A percentile compares a stretch with the other conserved stretches of the same genome.
These are phyloP conservation scores for Stenogyne calaminthoides DNA, from an alignment of 305 asterid genomes.

Conservation along the genomic window DNA sequence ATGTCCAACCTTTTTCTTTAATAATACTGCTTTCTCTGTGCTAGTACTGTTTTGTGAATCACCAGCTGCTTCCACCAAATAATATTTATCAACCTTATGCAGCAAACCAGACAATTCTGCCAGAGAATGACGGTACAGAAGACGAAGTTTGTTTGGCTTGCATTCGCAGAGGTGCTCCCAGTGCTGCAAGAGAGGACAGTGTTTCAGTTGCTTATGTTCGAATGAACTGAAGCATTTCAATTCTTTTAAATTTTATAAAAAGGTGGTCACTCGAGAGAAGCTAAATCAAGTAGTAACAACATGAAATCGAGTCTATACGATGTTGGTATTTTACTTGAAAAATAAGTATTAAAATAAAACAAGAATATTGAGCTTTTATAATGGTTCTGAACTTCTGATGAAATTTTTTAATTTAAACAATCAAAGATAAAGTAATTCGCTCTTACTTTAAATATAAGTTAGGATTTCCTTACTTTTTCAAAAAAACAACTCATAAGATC, in stretches of 20 bases:
- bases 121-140: constrained; percentile 80
- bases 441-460: neutral
- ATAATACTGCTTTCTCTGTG: constrained; percentile 45
- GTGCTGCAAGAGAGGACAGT: constrained; percentile 63
- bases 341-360: neutral
- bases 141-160: constrained; percentile 67
- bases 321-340: neutral
- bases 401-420: neutral
- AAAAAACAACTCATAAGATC: neutral
- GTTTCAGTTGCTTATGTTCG: constrained; percentile 25
- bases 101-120: constrained; percentile 76
- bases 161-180: constrained; percentile 96
- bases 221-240: constrained; percentile 27
- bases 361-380: neutral
- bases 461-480: neutral
- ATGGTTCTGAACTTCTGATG: neutral
- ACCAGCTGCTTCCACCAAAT: constrained; percentile 44
- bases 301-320: neutral
- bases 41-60: constrained; percentile 39
- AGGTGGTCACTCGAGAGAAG: neutral
- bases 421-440: neutral
- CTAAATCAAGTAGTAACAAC: neutral
- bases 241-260: constrained; percentile 26
- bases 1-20: constrained; percentile 68
- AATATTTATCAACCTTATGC: constrained; percentile 45